Evolutionary conservation across 2,329 filamentous ascomycete species (phyloP).

Genomic region (Neofusicoccum ribis): DNA sequence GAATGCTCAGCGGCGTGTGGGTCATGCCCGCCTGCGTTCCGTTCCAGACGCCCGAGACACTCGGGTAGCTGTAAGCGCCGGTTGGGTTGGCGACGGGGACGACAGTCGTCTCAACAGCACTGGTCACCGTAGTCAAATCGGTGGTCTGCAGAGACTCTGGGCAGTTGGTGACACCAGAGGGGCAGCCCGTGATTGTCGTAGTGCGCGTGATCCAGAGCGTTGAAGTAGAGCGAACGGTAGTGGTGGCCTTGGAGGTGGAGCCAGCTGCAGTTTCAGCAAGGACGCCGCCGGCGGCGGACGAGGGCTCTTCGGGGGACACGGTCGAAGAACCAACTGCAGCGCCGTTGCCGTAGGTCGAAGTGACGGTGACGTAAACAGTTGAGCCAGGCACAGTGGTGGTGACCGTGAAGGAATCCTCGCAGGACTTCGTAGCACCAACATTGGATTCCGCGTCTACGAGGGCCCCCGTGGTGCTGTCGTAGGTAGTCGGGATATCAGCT

Average conservation of each 20-base stretch:
- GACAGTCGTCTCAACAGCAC: not conserved
- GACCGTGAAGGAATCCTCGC: no score
- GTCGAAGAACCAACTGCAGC: not conserved
- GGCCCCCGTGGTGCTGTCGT: not conserved
- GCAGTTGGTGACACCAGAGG: not conserved
- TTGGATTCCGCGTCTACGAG: not conserved
- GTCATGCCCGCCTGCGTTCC: not conserved
- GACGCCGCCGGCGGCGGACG: not conserved
- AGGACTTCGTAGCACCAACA: not conserved
- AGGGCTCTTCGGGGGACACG: no score
- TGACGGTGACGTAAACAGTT: not conserved
- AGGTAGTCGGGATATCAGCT: not conserved
- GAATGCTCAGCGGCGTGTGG: not conserved
- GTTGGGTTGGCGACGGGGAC: not conserved
- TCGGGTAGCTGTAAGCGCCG: not conserved
- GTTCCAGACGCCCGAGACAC: not conserved
- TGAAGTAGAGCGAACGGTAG: not conserved
- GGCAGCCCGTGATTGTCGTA: not conserved
- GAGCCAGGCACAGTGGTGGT: not conserved
- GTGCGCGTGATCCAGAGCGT: not conserved
- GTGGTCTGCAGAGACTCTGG: not conserved
- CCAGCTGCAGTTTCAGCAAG: not conserved
- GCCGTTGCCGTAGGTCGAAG: not conserved
- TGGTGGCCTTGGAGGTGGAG: not conserved
- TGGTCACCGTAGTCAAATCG: not conserved